phyloP scores from a whole-genome alignment of 2,329 filamentous ascomycete genomes.

The Exophiala dermatitidis region DNA sequence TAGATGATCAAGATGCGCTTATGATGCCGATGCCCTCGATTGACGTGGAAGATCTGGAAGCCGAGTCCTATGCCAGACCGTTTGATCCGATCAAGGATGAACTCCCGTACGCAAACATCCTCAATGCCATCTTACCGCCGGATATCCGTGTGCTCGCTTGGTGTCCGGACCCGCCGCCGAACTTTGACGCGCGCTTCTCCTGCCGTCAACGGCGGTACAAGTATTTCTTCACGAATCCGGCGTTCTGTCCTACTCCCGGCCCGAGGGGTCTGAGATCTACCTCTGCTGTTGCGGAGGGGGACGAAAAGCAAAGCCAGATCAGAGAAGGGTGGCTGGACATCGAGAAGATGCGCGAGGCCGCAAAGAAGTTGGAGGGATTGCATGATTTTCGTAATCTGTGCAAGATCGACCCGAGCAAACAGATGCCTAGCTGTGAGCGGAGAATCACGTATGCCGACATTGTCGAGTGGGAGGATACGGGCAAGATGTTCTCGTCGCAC shows the following conservation, averaged over 20 bases:
- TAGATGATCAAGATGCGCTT: not conserved
- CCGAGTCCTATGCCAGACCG: conserved; percentile 28
- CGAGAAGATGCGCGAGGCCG: conserved; percentile 74
- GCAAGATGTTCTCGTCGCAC: conserved; percentile 50
- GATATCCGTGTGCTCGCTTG: conserved; percentile 90
- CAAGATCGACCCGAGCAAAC: conserved; percentile 84
- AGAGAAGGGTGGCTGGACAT: conserved; percentile 80
- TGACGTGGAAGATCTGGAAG: conserved; percentile 34
- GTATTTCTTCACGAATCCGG: conserved; percentile 96
- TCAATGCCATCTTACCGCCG: conserved; percentile 80
- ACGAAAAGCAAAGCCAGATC: conserved; percentile 28
- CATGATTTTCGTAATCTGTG: conserved; percentile 98
- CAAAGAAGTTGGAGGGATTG: conserved; percentile 68
- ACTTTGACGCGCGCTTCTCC: conserved; percentile 86
- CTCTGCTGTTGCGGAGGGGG: conserved; percentile 7
- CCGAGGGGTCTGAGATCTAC: conserved; percentile 39
- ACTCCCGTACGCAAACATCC: conserved; percentile 69
- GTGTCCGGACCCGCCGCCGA: conserved; percentile 72
- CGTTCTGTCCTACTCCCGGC: conserved; percentile 62
- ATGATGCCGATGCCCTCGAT: conserved; percentile 32
- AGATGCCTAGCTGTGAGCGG: conserved; percentile 74
- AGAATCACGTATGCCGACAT: conserved; percentile 75
- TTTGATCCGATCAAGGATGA: conserved; percentile 71
- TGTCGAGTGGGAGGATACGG: conserved; percentile 55
- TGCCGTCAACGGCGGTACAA: conserved; percentile 87